phyloP scores from a whole-genome alignment of 192 early-diverging fungal genomes.

The Coemansia sp. region DNA sequence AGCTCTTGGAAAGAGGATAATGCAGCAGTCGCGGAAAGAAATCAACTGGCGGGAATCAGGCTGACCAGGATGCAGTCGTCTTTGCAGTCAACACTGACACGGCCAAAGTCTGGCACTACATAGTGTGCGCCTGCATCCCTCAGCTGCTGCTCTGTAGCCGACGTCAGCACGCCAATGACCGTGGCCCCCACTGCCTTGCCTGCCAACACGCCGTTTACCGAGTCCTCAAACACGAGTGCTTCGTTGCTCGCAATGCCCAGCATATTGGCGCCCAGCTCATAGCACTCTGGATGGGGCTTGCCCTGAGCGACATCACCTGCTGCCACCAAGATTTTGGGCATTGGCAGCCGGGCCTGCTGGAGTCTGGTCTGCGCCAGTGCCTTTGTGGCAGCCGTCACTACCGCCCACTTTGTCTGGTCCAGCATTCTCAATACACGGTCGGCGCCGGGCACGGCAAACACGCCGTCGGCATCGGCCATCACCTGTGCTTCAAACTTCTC shows the following conservation, averaged over 20 bases:
- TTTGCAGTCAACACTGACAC: too few species aligned
- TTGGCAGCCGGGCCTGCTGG: conserved; percentile 12
- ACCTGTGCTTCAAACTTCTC: conserved; percentile 6
- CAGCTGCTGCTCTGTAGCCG: conserved; percentile 10
- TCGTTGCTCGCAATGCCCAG: conserved; percentile 10
- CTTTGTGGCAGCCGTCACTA: conserved; percentile 31
- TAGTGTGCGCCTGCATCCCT: conserved; percentile 24
- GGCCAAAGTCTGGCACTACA: too few species aligned
- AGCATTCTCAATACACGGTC: conserved; percentile 3
- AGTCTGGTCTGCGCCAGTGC: conserved; percentile 21
- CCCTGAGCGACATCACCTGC: conserved; percentile 8
- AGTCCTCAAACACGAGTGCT: conserved; percentile 38
- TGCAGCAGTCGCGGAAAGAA: too few species aligned
- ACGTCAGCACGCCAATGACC: conserved; percentile 30
- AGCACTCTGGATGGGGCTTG: conserved; percentile 37
- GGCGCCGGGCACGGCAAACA: conserved; percentile 29
- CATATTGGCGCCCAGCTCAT: conserved; percentile 8
- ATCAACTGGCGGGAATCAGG: too few species aligned
- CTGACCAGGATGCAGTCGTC: too few species aligned
- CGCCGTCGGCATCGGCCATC: conserved; percentile 19
- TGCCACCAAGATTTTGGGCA: conserved; percentile 19
- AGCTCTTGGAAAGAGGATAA: too few species aligned
- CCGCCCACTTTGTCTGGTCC: conserved; percentile 16
- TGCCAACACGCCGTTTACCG: conserved; percentile 28
- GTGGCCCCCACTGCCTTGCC: conserved; percentile 21